Evolutionary conservation across 225 moss, liverwort and hornwort genomes (phyloP), one percentile per base, ranked within the genome.

Genomic region (Sphagnum tenellum): DNA sequence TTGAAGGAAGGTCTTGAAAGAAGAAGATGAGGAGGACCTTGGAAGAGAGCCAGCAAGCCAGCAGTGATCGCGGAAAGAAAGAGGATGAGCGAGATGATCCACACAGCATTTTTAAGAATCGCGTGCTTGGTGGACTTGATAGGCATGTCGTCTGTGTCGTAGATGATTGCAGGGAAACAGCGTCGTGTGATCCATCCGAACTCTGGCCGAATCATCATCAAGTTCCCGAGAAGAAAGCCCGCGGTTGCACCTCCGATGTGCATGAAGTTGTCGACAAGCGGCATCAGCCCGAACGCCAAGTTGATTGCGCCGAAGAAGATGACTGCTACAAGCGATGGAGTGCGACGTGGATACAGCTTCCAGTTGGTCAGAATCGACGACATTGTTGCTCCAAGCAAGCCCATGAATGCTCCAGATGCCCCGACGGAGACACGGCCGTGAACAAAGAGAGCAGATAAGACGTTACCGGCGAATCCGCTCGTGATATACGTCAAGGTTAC

Each of bases 221-320:
- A 77, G 60, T 76, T 82, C 5, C 90, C 94, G 68, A 87, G 79
- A 53, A 94, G 67, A 7, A 78, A 73, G 50, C 90, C 94, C 12
- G 86, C 66, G 9, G 76, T 64, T 54, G 79, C 79, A 6, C 88
- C 94, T 7, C 82, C 90, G 48, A 94, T 58, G 47, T 90, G 88
- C 62, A 78, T 81, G 71, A 94, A 90, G 76, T 88, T 94, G 79
- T 94, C 94, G 68, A 94, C 88, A 49, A 86, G 84, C 48, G 94
- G 94, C 75, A 94, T 72, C 63, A 90, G 72, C 4, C 94, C 94
- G 63, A 83, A 81, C 49, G 76, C 72, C 45, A 91, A 52, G 61
- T 78, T 72, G 67, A 74, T 56, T 67, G 76, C 60, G 8, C 79
- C 68, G 60, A 80, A 78, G 47, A 88, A 65, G 9, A 78, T 62